Percentiles rank a stretch among this genome's conserved stretches.
Evolutionary conservation across 352 stramenopile genomes (phyloP).

Genomic region (Globisporangium middletonii): DNA sequence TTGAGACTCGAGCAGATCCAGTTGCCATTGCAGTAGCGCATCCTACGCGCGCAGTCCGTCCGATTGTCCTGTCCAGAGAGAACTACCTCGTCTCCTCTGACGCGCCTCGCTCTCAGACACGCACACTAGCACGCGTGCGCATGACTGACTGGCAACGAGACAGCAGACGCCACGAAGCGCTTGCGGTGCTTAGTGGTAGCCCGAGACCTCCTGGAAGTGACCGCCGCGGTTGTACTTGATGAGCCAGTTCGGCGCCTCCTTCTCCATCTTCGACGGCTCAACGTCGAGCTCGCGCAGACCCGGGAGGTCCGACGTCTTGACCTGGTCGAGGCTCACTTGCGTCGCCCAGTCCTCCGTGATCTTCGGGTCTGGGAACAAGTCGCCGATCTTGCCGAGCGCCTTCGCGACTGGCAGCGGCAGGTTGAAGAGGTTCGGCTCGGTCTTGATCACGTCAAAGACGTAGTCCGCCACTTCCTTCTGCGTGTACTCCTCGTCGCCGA

Average conservation of each 20-base stretch:
- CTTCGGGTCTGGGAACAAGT: constrained; percentile 81
- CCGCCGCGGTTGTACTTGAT: constrained; percentile 92
- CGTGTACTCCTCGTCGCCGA: constrained; percentile 95
- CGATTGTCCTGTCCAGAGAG: too few species aligned
- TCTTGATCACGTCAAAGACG: constrained; percentile 90
- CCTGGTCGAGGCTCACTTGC: constrained; percentile 69
- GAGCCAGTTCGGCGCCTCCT: constrained; percentile 94
- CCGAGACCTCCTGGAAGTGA: constrained; percentile 91
- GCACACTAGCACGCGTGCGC: too few species aligned
- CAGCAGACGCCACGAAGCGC: neutral
- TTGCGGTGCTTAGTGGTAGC: constrained; percentile 58
- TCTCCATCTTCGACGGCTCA: constrained; percentile 90
- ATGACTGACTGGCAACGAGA: too few species aligned
- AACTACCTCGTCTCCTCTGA: too few species aligned
- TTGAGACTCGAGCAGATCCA: too few species aligned
- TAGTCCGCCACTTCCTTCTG: constrained; percentile 96
- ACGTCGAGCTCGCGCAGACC: constrained; percentile 82
- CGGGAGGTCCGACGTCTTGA: constrained; percentile 77
- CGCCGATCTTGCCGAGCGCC: constrained; percentile 70
- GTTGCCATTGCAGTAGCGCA: too few species aligned
- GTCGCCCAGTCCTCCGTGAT: constrained; percentile 78
- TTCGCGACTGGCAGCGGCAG: constrained; percentile 71
- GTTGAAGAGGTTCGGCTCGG: constrained; percentile 72
- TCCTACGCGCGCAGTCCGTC: too few species aligned
- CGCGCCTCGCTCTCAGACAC: too few species aligned